Evolutionary conservation across 2,329 filamentous ascomycete species (phyloP).

Genomic region (Fusarium sp.): DNA sequence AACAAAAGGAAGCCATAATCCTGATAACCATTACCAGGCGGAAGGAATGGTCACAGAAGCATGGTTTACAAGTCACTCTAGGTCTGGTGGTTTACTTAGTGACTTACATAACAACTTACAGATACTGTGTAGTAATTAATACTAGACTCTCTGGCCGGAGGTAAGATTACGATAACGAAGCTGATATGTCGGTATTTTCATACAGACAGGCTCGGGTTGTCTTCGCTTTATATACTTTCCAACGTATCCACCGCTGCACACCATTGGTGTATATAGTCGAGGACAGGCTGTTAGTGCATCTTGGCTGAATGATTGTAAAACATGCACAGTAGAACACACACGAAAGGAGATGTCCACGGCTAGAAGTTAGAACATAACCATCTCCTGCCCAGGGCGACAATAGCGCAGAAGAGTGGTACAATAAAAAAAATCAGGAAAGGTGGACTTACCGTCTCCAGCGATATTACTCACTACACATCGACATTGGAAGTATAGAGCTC

Average conservation of each 20-base stretch:
- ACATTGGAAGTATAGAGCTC: not conserved
- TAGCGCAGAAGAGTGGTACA: not conserved
- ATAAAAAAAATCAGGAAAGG: not conserved
- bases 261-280: accelerated
- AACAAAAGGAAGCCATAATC: too few species aligned
- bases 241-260: not conserved
- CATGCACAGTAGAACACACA: not conserved
- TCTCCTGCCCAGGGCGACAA: not conserved
- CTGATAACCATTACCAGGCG: accelerated
- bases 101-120: accelerated
- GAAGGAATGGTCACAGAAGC: accelerated
- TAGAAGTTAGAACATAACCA: not conserved
- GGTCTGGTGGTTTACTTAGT: accelerated
- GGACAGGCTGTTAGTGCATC: accelerated
- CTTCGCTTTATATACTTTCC: not conserved
- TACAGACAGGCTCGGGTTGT: not conserved
- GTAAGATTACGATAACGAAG: accelerated
- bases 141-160: accelerated
- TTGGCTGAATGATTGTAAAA: accelerated
- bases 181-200: accelerated
- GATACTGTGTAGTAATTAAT: accelerated
- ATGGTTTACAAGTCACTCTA: accelerated
- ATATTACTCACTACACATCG: not conserved
- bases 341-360: not conserved
- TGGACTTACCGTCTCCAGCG: accelerated